These are phyloP conservation scores for Narthecium ossifragum DNA, from an alignment of 106 monocot species.

Conservation along the genomic window DNA sequence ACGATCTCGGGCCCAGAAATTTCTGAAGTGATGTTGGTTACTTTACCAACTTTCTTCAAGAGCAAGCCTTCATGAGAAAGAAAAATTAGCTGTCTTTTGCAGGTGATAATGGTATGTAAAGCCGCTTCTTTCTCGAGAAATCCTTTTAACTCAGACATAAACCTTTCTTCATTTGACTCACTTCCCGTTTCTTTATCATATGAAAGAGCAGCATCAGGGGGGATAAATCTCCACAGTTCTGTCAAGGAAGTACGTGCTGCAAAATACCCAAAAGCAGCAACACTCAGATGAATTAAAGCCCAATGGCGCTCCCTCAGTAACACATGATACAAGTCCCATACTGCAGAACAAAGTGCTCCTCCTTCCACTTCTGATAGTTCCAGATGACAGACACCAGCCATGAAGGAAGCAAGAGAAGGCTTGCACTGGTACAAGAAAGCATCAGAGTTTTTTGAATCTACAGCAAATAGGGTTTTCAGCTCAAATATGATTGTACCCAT, in stretches of 20 bases:
- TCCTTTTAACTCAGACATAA: constrained; percentile 71
- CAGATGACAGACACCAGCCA: constrained; percentile 61
- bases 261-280: constrained; percentile 73
- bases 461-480: constrained; percentile 38
- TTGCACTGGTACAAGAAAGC: constrained; percentile 38
- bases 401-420: constrained; percentile 60
- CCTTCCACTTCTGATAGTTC: constrained; percentile 53
- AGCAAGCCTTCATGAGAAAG: constrained; percentile 54
- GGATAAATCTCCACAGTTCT: constrained; percentile 83
- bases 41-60: constrained; percentile 27
- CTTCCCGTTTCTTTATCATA: constrained; percentile 60
- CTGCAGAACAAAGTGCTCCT: constrained; percentile 27
- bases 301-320: constrained; percentile 79
- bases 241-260: constrained; percentile 76
- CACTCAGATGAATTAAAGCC: constrained; percentile 71
- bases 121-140: constrained; percentile 77
- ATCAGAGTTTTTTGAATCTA: constrained; percentile 16
- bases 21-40: neutral
- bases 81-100: constrained; percentile 32
- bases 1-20: constrained; percentile 15
- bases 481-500: constrained; percentile 47
- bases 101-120: constrained; percentile 18
- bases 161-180: constrained; percentile 51
- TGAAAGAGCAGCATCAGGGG: constrained; percentile 82
- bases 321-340: constrained; percentile 59